Conservation (phyloP, 331 rosid genomes). For the Quercus phellos region DNA sequence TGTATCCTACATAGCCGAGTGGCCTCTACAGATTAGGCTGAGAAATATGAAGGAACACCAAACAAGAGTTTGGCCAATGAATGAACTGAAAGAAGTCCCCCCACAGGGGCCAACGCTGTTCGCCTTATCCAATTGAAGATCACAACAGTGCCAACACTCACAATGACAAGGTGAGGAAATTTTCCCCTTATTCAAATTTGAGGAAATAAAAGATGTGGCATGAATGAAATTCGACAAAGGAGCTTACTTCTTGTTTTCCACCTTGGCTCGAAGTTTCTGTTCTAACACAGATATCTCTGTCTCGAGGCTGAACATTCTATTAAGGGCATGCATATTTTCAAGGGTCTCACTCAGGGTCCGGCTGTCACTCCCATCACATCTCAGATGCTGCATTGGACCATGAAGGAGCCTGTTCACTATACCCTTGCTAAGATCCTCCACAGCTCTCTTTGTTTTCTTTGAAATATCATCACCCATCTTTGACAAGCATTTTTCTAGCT, state of each 20-base stretch:
- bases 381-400: conserved; percentile 97
- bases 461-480: conserved; percentile 91
- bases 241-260: conserved; percentile 70
- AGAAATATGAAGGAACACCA: conserved; percentile 33
- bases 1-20: conserved; percentile 37
- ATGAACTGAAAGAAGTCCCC: conserved; percentile 34
- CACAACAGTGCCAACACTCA: conserved; percentile 27
- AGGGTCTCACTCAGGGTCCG: conserved; percentile 83
- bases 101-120: conserved; percentile 25
- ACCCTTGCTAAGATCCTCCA: conserved; percentile 96
- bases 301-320: conserved; percentile 97
- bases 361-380: conserved; percentile 93
- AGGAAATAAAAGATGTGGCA: conserved; percentile 33
- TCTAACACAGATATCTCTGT: conserved; percentile 84
- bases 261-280: conserved; percentile 90
- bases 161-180: conserved; percentile 38
- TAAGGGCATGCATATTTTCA: conserved; percentile 94
- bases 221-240: conserved; percentile 23
- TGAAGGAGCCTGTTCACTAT: conserved; percentile 93
- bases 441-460: conserved; percentile 81
- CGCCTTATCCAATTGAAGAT: conserved; percentile 34
- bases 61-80: conserved; percentile 26
- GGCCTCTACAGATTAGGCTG: conserved; percentile 17
- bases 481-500: conserved; percentile 86
- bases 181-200: conserved; percentile 52